Evolutionary conservation across 1,284 basidiomycete species (phyloP), one percentile per base, ranked within the genome.

Genomic region (Boletus mariae): DNA sequence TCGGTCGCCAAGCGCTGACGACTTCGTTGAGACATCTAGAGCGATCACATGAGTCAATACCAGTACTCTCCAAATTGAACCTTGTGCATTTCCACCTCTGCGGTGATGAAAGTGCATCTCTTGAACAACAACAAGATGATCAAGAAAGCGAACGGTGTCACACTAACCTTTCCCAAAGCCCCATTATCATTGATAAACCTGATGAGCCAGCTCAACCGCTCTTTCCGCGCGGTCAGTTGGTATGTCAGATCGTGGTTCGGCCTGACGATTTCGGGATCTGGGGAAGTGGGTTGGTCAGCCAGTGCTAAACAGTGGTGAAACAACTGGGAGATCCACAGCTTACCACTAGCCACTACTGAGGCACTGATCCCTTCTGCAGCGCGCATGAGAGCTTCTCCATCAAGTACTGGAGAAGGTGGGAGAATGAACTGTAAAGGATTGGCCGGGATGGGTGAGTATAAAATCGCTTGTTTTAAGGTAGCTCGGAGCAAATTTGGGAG

Each of bases 371-470:
- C 82, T 61, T 90, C 84, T 8, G 89, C 88, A 6, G 87, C 92
- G 53, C 78, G 77, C 79, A 91, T 92, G 31, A 96, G 73, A 53
- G 87, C 85, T 50, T 92, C 90, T 54, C 84, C 86, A 52, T 90
- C 87, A 12, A 90, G 75, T 17, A 70, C 56, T 5, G 57, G 68
- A 51, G 85, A 85, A 4, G 87, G 84, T 5, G 88, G 87, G 59
- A 94, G 84, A 59, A 86, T 87, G 64, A 95, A 94, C 47, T 85
- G 80, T 28, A 96, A 72, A 12, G 94, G 93, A 64, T 96, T 95
- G 80, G 90, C 60, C 20, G 55, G 55, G 55, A 56, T 61, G 43
- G 54, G 55, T 3, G 55, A 57, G 45, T 91, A 95, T 50, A 93
- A 73, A 59, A 96, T 90, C 9, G 90, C 92, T 67, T 94, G 91